These are phyloP conservation scores for Colletotrichum sublineola DNA, from an alignment of 2,329 filamentous ascomycete species.

Conservation along the genomic window DNA sequence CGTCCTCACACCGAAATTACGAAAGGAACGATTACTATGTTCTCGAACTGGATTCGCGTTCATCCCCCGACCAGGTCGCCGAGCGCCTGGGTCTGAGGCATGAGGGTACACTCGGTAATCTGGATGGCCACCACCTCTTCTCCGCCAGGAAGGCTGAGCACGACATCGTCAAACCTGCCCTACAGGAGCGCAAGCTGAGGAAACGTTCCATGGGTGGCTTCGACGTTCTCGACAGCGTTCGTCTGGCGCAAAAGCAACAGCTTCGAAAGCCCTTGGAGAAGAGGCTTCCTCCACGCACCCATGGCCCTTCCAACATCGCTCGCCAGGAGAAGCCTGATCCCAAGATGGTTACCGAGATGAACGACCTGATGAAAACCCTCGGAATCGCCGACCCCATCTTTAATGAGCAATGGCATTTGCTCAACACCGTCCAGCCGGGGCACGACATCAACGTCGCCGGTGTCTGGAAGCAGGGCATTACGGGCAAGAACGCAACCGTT, in stretches of 20 bases:
- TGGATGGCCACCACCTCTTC: constrained; percentile 88
- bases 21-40: constrained; percentile 92
- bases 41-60: constrained; percentile 79
- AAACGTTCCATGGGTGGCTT: constrained; percentile 67
- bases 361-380: constrained; percentile 73
- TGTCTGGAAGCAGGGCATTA: constrained; percentile 91
- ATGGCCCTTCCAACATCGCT: constrained; percentile 20
- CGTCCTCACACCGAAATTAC: constrained; percentile 76
- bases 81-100: constrained; percentile 80
- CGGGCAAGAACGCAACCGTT: constrained; percentile 88
- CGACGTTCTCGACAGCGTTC: constrained; percentile 79
- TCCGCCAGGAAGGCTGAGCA: constrained; percentile 74
- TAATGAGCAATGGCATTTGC: constrained; percentile 93
- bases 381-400: constrained; percentile 92
- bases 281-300: constrained; percentile 57
- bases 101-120: constrained; percentile 83
- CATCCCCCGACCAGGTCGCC: constrained; percentile 78
- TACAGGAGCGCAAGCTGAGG: constrained; percentile 69
- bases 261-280: constrained; percentile 67
- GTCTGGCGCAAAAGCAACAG: constrained; percentile 82
- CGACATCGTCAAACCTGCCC: constrained; percentile 69
- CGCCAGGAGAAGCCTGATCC: constrained; percentile 47
- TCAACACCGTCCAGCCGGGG: constrained; percentile 83
- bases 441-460: constrained; percentile 98
- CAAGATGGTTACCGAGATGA: constrained; percentile 68